Evolutionary conservation across 2,329 filamentous ascomycete species (phyloP).

Genomic region (Aspergillus pseudonomiae): DNA sequence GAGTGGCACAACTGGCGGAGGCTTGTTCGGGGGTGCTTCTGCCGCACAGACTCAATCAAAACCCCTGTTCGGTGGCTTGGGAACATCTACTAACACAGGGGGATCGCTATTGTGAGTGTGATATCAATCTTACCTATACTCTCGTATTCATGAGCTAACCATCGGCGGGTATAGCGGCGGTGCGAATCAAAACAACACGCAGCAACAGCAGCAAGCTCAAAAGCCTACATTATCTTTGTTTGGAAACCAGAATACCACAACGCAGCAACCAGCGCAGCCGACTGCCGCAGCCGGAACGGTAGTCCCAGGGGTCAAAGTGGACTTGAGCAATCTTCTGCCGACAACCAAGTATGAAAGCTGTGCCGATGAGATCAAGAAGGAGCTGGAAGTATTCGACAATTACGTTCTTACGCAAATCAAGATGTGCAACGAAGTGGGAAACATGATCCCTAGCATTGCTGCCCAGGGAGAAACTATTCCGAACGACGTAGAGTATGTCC

Average conservation of each 20-base stretch:
- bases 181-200: slow-evolving; percentile 28
- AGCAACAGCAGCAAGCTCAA: slow-evolving; percentile 51
- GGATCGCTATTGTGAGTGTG: slow-evolving; percentile 42
- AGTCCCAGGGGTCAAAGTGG: slow-evolving; percentile 75
- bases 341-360: slow-evolving; percentile 93
- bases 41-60: slow-evolving; percentile 39
- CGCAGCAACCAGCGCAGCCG: slow-evolving; percentile 37
- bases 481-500: slow-evolving; percentile 66
- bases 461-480: slow-evolving; percentile 66
- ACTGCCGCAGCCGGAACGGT: slow-evolving; percentile 37
- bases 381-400: slow-evolving; percentile 77
- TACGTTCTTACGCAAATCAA: slow-evolving; percentile 79
- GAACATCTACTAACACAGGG: slow-evolving; percentile 30
- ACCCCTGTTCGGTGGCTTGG: slow-evolving; percentile 38
- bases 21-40: slow-evolving; percentile 36
- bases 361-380: slow-evolving; percentile 75
- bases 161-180: slow-evolving; percentile 19
- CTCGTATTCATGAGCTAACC: background rate
- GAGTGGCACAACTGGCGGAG: slow-evolving; percentile 28
- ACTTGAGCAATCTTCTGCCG: slow-evolving; percentile 75
- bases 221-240: slow-evolving; percentile 48
- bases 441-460: slow-evolving; percentile 66
- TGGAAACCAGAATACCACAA: slow-evolving; percentile 34
- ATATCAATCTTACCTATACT: background rate
- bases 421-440: slow-evolving; percentile 72